A percentile compares a stretch with the other conserved stretches of the same genome.
Conservation (phyloP, 805 yeast genomes). For the Candida vaughaniae region DNA sequence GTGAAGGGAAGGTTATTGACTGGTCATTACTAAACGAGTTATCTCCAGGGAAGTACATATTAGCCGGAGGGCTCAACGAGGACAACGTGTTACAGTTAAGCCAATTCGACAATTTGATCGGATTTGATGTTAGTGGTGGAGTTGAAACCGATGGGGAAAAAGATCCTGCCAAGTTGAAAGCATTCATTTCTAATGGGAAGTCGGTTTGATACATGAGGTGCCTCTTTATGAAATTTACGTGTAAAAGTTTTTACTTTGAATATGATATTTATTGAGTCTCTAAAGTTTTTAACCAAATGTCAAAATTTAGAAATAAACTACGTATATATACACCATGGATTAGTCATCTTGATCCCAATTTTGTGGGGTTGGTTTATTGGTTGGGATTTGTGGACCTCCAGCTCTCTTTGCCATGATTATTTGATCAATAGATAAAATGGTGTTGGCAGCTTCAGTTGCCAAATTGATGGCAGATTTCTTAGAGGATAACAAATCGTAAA, state of each 20-base stretch:
- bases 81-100: slow-evolving; percentile 62
- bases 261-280: background rate
- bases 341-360: slow-evolving; percentile 95
- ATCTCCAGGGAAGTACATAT: slow-evolving; percentile 46
- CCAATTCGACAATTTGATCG: slow-evolving; percentile 60
- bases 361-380: slow-evolving; percentile 76
- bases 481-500: slow-evolving; percentile 75
- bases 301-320: background rate
- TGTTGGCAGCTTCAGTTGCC: slow-evolving; percentile 93
- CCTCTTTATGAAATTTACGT: too few relatives aligned
- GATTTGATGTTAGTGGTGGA: slow-evolving; percentile 95
- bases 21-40: slow-evolving; percentile 54
- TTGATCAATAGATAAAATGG: slow-evolving; percentile 91
- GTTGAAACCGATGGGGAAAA: slow-evolving; percentile 80
- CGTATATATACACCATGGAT: slow-evolving; percentile 4
- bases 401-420: slow-evolving; percentile 99
- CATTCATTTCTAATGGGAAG: slow-evolving; percentile 47
- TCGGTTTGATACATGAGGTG: background rate
- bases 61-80: slow-evolving; percentile 90
- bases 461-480: slow-evolving; percentile 86
- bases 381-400: slow-evolving; percentile 93
- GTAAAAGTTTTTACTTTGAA: too few relatives aligned
- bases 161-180: slow-evolving; percentile 59
- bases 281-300: background rate
- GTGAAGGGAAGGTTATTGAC: slow-evolving; percentile 79